A percentile compares a stretch with the other conserved stretches of the same genome.
Conservation (phyloP, 192 early-diverging fungal genomes). For the Backusella sp. region DNA sequence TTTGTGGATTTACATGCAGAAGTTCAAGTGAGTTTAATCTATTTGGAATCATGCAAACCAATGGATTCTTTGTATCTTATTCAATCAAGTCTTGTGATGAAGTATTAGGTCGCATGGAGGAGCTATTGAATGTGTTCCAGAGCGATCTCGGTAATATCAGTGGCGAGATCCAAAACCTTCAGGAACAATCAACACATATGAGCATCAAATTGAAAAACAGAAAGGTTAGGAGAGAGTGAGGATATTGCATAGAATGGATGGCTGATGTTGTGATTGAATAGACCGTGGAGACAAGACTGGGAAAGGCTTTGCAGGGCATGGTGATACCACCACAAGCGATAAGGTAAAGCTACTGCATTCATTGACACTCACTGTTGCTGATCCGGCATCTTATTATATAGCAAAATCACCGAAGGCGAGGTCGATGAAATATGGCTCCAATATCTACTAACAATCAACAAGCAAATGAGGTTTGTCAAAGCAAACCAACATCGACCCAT, state of each 20-base stretch:
- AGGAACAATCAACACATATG: conserved; percentile 80
- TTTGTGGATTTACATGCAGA: conserved; percentile 66
- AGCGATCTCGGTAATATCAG: conserved; percentile 85
- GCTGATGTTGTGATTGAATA: conserved; percentile 14
- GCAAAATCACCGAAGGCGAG: conserved; percentile 89
- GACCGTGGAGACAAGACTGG: conserved; percentile 70
- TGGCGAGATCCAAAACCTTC: conserved; percentile 83
- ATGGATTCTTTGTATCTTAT: not conserved
- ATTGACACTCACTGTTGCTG: not conserved
- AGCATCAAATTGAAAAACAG: conserved; percentile 83
- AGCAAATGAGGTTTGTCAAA: conserved; percentile 83
- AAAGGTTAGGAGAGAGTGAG: conserved; percentile 43
- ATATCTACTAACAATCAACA: conserved; percentile 82
- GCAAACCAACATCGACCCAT: conserved; percentile 74
- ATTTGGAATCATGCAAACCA: not conserved
- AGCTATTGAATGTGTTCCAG: conserved; percentile 81
- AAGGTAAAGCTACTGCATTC: conserved; percentile 21
- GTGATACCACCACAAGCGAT: conserved; percentile 76
- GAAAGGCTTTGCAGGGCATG: conserved; percentile 78
- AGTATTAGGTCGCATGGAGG: conserved; percentile 85
- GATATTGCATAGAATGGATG: too few relatives aligned
- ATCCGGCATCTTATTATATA: conserved; percentile 26
- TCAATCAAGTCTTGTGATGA: conserved; percentile 61
- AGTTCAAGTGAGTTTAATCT: conserved; percentile 49
- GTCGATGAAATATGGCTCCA: conserved; percentile 89